Base-by-base conservation (phyloP, 495 filamentous ascomycete genomes). In the Lophiostoma macrostomum region DNA sequence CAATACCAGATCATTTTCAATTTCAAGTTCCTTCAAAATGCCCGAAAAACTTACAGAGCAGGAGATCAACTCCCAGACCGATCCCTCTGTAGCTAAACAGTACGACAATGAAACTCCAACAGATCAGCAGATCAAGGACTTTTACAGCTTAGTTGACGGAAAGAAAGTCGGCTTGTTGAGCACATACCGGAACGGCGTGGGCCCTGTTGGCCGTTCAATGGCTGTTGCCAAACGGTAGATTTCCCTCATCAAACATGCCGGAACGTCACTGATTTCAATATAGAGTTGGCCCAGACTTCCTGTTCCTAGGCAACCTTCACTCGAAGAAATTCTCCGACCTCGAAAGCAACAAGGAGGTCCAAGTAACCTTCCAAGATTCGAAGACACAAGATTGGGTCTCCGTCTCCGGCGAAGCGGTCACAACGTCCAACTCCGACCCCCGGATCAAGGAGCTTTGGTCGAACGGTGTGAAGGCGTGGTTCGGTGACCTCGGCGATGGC, bases 401-500 rank as follows among this genome's bases (percentile, higher is more conserved):
- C 50, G 35, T 75, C 23, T 56, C 66, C 22, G 72, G 73, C 28
- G 60, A 56, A 3, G 65, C 59, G 2, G 55, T 45, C 28, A 67
- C 60, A 10, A 50, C 50, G 28, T 49, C 52, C 8, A 69, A 70
- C 37, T 54, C 53, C 18, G 73, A 75, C 56, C 62, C 68, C 4
- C 49, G 71, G 20, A 72, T 75, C 57, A 73, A 73, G 61, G 67
- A 75, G 14, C 32, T 74, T 25, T 73, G 65, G 39, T 64, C 39
- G 16, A 53, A 53, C 24, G 46, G 39, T 27, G 48, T 60, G n/a
- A 62, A 49, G 12, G 71, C 70, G 3, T 75, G 73, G 73, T 75
- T 74, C 31, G 73, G 72, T 4, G 71, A 75, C 56, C 47, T 75
- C 24, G 70, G 70, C 4, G 73, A 74, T 56, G 73, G 73, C 20